These are phyloP conservation scores for Dendryphion nanum DNA, from an alignment of 2,329 filamentous ascomycete genomes.

Conservation along the genomic window DNA sequence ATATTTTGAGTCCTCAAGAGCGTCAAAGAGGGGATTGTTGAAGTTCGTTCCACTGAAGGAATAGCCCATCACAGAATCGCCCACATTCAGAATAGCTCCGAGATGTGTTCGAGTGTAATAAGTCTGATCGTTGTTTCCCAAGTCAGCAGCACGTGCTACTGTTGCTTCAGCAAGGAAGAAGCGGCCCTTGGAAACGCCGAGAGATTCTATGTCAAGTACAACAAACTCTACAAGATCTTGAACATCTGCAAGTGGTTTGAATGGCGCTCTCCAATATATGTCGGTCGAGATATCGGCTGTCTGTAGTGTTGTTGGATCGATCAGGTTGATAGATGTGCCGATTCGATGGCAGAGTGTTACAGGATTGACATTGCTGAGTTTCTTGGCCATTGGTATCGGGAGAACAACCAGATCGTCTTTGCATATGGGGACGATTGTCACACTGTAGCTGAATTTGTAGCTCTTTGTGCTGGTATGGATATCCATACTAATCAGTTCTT, in stretches of 20 bases:
- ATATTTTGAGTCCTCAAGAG: constrained; percentile 78
- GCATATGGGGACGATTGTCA: constrained; percentile 89
- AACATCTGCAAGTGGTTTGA: constrained; percentile 78
- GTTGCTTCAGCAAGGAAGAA: constrained; percentile 85
- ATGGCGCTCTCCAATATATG: constrained; percentile 89
- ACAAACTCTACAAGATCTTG: constrained; percentile 88
- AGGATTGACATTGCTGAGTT: constrained; percentile 83
- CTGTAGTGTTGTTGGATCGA: constrained; percentile 89
- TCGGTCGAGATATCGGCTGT: constrained; percentile 79
- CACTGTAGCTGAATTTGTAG: constrained; percentile 92
- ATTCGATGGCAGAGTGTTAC: constrained; percentile 83
- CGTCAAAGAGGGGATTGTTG: constrained; percentile 84
- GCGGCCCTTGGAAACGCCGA: constrained; percentile 72
- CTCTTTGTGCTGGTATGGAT: constrained; percentile 85
- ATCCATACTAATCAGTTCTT: constrained; percentile 92
- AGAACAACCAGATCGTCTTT: constrained; percentile 96
- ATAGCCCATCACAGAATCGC: constrained; percentile 95
- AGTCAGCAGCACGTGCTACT: constrained; percentile 80
- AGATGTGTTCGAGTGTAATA: constrained; percentile 92
- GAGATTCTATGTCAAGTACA: constrained; percentile 87
- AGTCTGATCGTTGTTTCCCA: constrained; percentile 80
- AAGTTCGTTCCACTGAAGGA: constrained; percentile 85
- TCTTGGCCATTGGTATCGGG: constrained; percentile 83
- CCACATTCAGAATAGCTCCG: constrained; percentile 78
- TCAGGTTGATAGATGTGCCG: constrained; percentile 82